Evolutionary conservation across 306 rosid genomes (phyloP).

Genomic region (Lathyrus tuberosus): DNA sequence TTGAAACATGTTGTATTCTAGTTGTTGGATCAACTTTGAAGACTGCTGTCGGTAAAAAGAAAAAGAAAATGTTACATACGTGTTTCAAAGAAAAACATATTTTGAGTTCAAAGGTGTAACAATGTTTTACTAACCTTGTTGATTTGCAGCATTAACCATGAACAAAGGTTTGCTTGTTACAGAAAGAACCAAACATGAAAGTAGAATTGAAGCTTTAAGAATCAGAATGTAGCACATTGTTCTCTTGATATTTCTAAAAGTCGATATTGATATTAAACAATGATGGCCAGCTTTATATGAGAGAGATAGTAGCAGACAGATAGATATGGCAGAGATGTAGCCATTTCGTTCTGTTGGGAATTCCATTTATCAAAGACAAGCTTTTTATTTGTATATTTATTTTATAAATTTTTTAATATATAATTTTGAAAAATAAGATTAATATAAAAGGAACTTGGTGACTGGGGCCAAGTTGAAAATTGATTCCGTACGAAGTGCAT

Average conservation of each 20-base stretch:
- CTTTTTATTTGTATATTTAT: neutral
- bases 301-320: neutral
- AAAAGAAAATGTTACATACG: neutral
- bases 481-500: no score
- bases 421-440: no score
- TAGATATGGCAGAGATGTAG: neutral
- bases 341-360: neutral
- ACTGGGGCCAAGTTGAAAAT: no score
- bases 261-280: neutral
- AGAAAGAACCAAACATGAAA: neutral
- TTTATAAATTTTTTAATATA: no score
- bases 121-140: conserved; percentile 40
- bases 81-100: neutral
- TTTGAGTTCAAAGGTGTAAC: neutral
- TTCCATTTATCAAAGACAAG: neutral
- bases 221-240: neutral
- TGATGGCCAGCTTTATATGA: neutral
- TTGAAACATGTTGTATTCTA: conserved; percentile 20
- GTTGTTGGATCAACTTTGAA: conserved; percentile 33
- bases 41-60: neutral
- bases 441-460: no score
- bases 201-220: neutral
- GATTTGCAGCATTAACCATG: conserved; percentile 34
- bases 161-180: conserved; percentile 4
- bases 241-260: neutral